These are phyloP conservation scores for Suillus clintonianus DNA, from an alignment of 768 basidiomycete species.

Conservation along the genomic window DNA sequence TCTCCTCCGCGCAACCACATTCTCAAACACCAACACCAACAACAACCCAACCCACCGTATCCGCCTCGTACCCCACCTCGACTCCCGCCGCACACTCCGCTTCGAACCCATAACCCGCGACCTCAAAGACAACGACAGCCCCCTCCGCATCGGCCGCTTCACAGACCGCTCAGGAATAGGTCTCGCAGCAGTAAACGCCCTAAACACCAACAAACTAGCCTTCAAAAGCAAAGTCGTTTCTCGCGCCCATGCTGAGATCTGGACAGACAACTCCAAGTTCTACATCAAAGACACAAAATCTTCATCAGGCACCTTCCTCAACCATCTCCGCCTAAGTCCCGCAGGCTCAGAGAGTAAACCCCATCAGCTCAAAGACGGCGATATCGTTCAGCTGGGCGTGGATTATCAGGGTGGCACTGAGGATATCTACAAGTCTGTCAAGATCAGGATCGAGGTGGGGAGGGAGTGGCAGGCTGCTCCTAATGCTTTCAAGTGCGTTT, in stretches of 20 bases:
- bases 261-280: conserved; percentile 75
- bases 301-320: conserved; percentile 91
- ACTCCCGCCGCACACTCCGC: conserved; percentile 85
- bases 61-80: conserved; percentile 94
- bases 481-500: conserved; percentile 81
- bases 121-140: conserved; percentile 64
- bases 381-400: conserved; percentile 92
- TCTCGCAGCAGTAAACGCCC: conserved; percentile 59
- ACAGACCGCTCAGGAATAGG: conserved; percentile 53
- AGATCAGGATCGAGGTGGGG: conserved; percentile 89
- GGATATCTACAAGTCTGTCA: conserved; percentile 96
- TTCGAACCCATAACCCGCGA: conserved; percentile 94
- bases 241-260: conserved; percentile 92
- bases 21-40: conserved; percentile 18
- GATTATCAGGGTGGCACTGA: conserved; percentile 98
- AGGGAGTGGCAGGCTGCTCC: conserved; percentile 86
- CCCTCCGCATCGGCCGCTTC: conserved; percentile 91
- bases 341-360: conserved; percentile 82
- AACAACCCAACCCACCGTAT: conserved; percentile 63
- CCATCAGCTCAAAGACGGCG: conserved; percentile 85
- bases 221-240: conserved; percentile 97
- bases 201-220: conserved; percentile 82
- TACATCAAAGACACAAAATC: conserved; percentile 90
- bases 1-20: conserved; percentile 4
- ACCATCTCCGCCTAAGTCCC: conserved; percentile 84